Base-by-base conservation (phyloP, 495 filamentous ascomycete species). In the Chaetomium tenue region DNA sequence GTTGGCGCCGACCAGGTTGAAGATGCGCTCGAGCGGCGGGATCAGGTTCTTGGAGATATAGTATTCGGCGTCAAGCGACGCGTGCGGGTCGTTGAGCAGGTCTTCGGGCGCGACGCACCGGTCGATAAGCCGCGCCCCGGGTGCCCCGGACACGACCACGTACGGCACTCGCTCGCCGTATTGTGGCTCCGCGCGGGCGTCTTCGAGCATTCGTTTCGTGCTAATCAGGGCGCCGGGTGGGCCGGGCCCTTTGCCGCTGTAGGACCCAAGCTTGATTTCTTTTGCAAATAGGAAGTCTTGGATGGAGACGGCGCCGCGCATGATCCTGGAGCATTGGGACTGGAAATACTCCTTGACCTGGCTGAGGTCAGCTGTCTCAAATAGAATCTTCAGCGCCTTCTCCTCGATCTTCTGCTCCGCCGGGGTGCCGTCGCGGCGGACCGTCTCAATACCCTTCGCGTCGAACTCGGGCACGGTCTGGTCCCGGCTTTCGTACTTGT, bases 331-430 rank as follows among this genome's bases (percentile, higher is more conserved):
- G 80, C 93, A 98, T 72, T 98, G 92, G 30, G 78, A 79, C 72
- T 96, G 92, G 72, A 97, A 97, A 73, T 97, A 98, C 2, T 75
- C 75, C 75, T 98, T 98, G 22, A 98, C 91, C 73, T 92, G 83
- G 66, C 88, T 93, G 13, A 98, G 82, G 71, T 98, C 94, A 40
- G 87, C 82, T 2, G 93, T 96, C 30, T 91, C 87, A 71, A 98
- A 98, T 33, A 98, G 82, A 25, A 94, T 85, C 58, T 79, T 82
- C 16, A 98, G 81, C 5, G 91, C 91, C 69, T 92, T 95, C 77
- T 98, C 94, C 79, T 97, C 92, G 66, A 98, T 97, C 78, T 93
- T 97, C 73, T 98, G 95, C 74, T 96, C 91, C 0, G 93, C 94
- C 0, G 93, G 92, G 3, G 91, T 97, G 52, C 94, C 94, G 76